These are phyloP conservation scores for Trametes versicolor DNA, from an alignment of 1,284 basidiomycete genomes.

Conservation along the genomic window DNA sequence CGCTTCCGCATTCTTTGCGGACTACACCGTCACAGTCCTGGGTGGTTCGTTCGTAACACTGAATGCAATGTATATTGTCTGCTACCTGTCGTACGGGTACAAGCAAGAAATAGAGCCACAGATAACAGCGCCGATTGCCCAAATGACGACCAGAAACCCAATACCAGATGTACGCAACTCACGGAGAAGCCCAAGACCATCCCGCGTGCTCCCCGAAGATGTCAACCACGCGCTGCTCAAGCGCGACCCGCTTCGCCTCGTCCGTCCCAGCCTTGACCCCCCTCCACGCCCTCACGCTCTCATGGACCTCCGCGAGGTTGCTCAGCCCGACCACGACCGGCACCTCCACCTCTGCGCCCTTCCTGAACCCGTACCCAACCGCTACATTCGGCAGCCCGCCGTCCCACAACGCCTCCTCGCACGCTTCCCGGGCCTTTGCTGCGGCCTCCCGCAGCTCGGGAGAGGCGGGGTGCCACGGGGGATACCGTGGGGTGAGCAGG, in stretches of 20 bases:
- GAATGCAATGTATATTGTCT: too few species aligned
- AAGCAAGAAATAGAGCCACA: not conserved
- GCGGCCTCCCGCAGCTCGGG: conserved; percentile 57
- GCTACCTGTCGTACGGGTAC: too few species aligned
- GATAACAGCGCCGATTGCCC: not conserved
- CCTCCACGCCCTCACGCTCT: conserved; percentile 74
- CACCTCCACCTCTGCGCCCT: conserved; percentile 55
- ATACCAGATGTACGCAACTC: not conserved
- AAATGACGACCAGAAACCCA: not conserved
- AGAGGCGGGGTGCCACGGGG: conserved; percentile 90
- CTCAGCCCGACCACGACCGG: conserved; percentile 85
- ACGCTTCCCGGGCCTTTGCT: conserved; percentile 43
- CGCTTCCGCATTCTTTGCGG: too few species aligned
- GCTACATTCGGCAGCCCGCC: conserved; percentile 76
- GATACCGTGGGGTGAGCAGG: conserved; percentile 76
- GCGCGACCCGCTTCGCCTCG: conserved; percentile 53
- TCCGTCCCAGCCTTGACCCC: conserved; percentile 56
- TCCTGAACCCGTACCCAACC: conserved; percentile 75
- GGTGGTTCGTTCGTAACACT: too few species aligned
- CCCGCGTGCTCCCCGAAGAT: conserved; percentile 49
- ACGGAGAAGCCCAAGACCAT: conserved; percentile 65
- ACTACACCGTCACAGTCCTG: too few species aligned
- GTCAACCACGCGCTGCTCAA: conserved; percentile 58
- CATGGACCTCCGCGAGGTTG: conserved; percentile 76
- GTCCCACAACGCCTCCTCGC: conserved; percentile 46